Percentiles rank a stretch among this genome's conserved stretches.
phyloP scores from a whole-genome alignment of 2,329 filamentous ascomycete genomes.

The Orbilia quercus region DNA sequence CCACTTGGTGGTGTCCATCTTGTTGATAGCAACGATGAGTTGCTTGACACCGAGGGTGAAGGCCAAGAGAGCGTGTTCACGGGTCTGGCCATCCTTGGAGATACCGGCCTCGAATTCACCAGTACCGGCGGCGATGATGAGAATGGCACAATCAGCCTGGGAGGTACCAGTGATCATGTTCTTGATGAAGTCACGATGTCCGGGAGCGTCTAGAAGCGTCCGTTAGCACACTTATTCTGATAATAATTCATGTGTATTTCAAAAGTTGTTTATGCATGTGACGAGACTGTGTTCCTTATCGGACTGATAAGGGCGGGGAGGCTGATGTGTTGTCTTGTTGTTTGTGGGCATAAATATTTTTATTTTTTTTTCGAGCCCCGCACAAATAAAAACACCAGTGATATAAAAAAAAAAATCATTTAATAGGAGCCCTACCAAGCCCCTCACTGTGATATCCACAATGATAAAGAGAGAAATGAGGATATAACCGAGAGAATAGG shows the following conservation, averaged over 20 bases:
- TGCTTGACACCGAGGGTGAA: conserved; percentile 99
- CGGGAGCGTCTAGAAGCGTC: conserved; percentile 80
- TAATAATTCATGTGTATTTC: conserved; percentile 5
- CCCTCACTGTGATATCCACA: conserved; percentile 7
- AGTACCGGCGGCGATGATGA: conserved; percentile 99
- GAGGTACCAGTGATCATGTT: conserved; percentile 99
- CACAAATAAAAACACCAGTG: conserved; percentile 17
- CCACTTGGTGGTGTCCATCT: conserved; percentile 99
- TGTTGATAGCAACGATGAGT: conserved; percentile 99
- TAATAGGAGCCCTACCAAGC: conserved; percentile 31
- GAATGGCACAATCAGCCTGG: conserved; percentile 99
- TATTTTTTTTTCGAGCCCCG: conserved; percentile 49
- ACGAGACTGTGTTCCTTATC: conserved; percentile 31
- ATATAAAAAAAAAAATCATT: conserved; percentile 12
- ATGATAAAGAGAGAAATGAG: conserved; percentile 8
- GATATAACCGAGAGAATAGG: conserved; percentile 2
- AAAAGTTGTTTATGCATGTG: not conserved
- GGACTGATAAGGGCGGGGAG: conserved; percentile 12
- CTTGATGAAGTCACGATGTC: conserved; percentile 99
- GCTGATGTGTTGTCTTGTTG: conserved; percentile 48
- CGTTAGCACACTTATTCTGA: no score
- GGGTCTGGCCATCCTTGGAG: conserved; percentile 99
- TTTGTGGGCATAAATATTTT: conserved; percentile 27
- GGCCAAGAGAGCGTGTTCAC: conserved; percentile 99
- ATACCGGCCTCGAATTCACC: conserved; percentile 99